These are phyloP conservation scores for Penicillium lividum DNA, from an alignment of 495 filamentous ascomycete species.

Conservation along the genomic window DNA sequence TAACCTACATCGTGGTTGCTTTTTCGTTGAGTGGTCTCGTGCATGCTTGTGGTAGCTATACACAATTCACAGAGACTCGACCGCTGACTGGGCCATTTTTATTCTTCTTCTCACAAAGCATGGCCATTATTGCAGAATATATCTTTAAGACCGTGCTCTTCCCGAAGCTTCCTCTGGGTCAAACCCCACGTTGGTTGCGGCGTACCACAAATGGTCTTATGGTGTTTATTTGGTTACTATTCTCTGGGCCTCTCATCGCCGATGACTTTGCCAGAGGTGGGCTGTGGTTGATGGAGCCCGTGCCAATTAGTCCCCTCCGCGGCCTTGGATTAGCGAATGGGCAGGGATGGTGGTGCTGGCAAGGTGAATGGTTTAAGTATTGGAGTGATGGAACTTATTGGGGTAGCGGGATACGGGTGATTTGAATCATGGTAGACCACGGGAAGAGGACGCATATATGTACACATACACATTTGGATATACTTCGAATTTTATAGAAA, in stretches of 20 bases:
- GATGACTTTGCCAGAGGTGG: conserved; percentile 65
- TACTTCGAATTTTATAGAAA: conserved; percentile 8
- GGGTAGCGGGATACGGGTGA: conserved; percentile 57
- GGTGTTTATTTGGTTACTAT: conserved; percentile 56
- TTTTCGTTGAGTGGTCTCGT: conserved; percentile 62
- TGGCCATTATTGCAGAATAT: conserved; percentile 56
- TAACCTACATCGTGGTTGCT: conserved; percentile 44
- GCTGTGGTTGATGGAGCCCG: conserved; percentile 66
- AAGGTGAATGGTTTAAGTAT: conserved; percentile 49
- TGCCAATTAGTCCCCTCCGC: conserved; percentile 63
- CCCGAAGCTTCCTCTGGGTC: conserved; percentile 25
- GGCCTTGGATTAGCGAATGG: conserved; percentile 51
- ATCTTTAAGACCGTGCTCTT: conserved; percentile 27
- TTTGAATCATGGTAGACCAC: conserved; percentile 8
- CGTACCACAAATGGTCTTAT: conserved; percentile 54
- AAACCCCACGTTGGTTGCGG: conserved; percentile 39
- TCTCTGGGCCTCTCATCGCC: conserved; percentile 52
- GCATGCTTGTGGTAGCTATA: conserved; percentile 60
- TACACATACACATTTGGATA: not conserved
- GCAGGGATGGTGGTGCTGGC: conserved; percentile 61
- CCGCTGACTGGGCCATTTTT: conserved; percentile 44
- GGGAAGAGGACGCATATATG: not conserved
- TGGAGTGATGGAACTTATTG: conserved; percentile 60
- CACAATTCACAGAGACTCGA: conserved; percentile 45
- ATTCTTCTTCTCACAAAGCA: conserved; percentile 59